Base-by-base conservation (phyloP, 2,329 filamentous ascomycete genomes). In the Plectosphaerella sp. region DNA sequence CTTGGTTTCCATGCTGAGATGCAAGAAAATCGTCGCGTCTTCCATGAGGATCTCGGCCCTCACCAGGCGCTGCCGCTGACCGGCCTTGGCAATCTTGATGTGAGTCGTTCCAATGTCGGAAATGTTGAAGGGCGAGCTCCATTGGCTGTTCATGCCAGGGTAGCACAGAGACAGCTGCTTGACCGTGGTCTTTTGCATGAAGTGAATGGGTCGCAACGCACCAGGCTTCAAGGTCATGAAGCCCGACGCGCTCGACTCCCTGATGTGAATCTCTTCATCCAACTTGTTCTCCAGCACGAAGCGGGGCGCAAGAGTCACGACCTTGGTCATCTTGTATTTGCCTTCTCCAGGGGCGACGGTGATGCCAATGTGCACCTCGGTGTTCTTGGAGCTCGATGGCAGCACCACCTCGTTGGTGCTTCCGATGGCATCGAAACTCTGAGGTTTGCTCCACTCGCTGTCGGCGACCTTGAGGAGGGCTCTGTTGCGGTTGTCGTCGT, bases 41-140 rank as follows among this genome's bases (percentile, higher is more conserved):
- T 99, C 95, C 80, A 97, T 87, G 45, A 99, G 76, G 43, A 97
- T 83, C 65, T 99, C 94, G 12, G 95, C 81, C 48, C 93, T 84
- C 47, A 97, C 83, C 10, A 99, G 80, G 57, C 86, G 87, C 67
- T 99, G 95, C 39, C 92, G 84, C 69, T 97, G 90, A 14, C 91
- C 91, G 42, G 88, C 84, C 70, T 92, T 96, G 18, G 93, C 89
- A 53, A 99, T 82, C 72, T 99, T 99, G 68, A 99, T 83, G 66
- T 99, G 91, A 1, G 91, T 87, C 14, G 88, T 95, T 18, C 94
- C 94, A 43, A 97, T 80, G 63, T 97, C 94, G 0, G 92, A 92
- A 62, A 99, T 97, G 65, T 96, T 96, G 76, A 99, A 97, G 0
- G 94, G 92, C 12, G 94, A 94, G 0, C 93, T 96, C 94, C 94